These are phyloP conservation scores for Alternaria brassicae DNA, from an alignment of 2,329 filamentous ascomycete genomes.

Conservation along the genomic window DNA sequence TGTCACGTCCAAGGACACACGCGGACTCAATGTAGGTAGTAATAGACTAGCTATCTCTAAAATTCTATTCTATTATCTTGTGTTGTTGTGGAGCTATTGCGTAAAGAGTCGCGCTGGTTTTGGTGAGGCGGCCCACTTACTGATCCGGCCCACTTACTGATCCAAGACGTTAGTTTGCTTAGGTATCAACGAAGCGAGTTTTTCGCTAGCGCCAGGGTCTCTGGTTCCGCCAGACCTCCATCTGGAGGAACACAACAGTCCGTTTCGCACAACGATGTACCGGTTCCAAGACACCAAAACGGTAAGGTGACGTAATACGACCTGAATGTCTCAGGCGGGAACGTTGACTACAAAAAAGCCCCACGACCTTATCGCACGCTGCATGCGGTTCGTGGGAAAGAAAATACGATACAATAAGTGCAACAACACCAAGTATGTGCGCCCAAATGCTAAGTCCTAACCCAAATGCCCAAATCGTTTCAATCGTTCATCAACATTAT, in stretches of 20 bases:
- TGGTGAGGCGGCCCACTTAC: too few relatives aligned
- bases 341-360: conserved; percentile 21
- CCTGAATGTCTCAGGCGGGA: conserved; percentile 11
- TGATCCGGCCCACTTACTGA: too few relatives aligned
- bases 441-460: conserved; percentile 37
- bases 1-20: too few relatives aligned
- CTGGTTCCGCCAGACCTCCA: conserved; percentile 16
- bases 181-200: conserved; percentile 32
- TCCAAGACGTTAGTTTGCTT: too few relatives aligned
- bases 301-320: conserved; percentile 28
- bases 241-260: conserved; percentile 14
- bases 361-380: conserved; percentile 38
- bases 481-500: conserved; percentile 58
- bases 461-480: conserved; percentile 34
- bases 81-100: too few relatives aligned
- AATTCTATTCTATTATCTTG: too few relatives aligned
- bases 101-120: too few relatives aligned
- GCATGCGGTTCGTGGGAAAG: conserved; percentile 34
- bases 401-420: conserved; percentile 37
- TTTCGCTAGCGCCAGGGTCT: conserved; percentile 35
- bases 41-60: too few relatives aligned
- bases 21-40: too few relatives aligned
- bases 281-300: neutral
- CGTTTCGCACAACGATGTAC: conserved; percentile 16
- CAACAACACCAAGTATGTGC: conserved; percentile 26